Evolutionary conservation across 148 eudicot species (phyloP).

Genomic region (Rhododendron henanense): DNA sequence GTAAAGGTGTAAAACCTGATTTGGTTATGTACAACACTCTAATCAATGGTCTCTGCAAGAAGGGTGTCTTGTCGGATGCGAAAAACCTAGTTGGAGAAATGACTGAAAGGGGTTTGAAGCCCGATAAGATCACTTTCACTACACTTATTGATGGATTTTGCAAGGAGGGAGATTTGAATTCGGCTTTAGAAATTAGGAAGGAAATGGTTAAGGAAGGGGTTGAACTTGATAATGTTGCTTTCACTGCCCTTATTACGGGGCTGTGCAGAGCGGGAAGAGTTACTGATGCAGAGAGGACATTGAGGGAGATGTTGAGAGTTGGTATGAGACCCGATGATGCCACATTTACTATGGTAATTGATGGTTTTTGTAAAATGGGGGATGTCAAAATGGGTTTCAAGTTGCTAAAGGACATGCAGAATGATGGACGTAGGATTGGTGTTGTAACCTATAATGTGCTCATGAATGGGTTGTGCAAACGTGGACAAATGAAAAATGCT

Average conservation of each 20-base stretch:
- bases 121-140: constrained; percentile 72
- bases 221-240: constrained; percentile 58
- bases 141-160: constrained; percentile 69
- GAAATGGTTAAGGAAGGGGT: constrained; percentile 48
- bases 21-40: constrained; percentile 61
- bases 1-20: constrained; percentile 55
- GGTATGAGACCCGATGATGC: constrained; percentile 57
- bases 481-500: constrained; percentile 79
- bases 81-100: constrained; percentile 43
- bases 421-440: constrained; percentile 40
- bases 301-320: constrained; percentile 57
- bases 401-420: constrained; percentile 65
- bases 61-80: constrained; percentile 42
- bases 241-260: constrained; percentile 74
- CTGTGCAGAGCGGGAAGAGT: constrained; percentile 48
- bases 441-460: constrained; percentile 71
- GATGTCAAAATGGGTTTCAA: constrained; percentile 64
- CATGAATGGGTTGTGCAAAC: constrained; percentile 72
- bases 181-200: constrained; percentile 42
- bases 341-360: constrained; percentile 62
- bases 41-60: constrained; percentile 57
- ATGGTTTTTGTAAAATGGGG: constrained; percentile 63
- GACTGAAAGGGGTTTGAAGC: constrained; percentile 45
- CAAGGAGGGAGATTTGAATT: constrained; percentile 64
- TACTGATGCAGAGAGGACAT: constrained; percentile 49